phyloP scores from a whole-genome alignment of 2,329 filamentous ascomycete species.

The Colletotrichum costaricense region DNA sequence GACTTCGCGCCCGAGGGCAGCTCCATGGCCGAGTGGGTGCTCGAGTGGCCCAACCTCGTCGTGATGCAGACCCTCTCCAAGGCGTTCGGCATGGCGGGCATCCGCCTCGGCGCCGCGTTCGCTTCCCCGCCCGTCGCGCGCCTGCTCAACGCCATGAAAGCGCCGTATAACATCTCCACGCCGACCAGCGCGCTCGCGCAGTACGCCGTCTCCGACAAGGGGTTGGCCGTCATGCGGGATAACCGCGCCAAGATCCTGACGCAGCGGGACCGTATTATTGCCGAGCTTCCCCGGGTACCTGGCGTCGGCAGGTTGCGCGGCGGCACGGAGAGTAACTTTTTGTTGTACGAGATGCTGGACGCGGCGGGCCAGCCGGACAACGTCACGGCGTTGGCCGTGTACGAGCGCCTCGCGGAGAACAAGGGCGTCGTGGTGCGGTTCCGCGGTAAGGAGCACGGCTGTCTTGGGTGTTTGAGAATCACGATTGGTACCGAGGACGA shows the following conservation, averaged over 20 bases:
- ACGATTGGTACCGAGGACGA: slow-evolving; percentile 93
- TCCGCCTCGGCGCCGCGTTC: slow-evolving; percentile 89
- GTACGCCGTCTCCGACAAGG: slow-evolving; percentile 74
- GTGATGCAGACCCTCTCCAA: slow-evolving; percentile 99
- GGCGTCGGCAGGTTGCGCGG: slow-evolving; percentile 87
- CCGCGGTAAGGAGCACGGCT: slow-evolving; percentile 91
- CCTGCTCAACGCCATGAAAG: slow-evolving; percentile 92
- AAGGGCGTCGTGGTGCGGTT: slow-evolving; percentile 94
- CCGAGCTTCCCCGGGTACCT: slow-evolving; percentile 77
- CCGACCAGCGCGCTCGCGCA: slow-evolving; percentile 86
- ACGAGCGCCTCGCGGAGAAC: slow-evolving; percentile 85
- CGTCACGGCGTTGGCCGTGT: slow-evolving; percentile 79
- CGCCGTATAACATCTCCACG: slow-evolving; percentile 94
- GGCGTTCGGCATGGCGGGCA: slow-evolving; percentile 94
- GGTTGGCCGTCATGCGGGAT: slow-evolving; percentile 77
- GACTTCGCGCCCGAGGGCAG: slow-evolving; percentile 85
- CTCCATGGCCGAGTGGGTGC: slow-evolving; percentile 90
- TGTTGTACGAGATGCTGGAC: slow-evolving; percentile 90
- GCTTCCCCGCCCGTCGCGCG: slow-evolving; percentile 78
- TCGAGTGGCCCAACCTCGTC: slow-evolving; percentile 93
- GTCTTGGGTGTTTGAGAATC: slow-evolving; percentile 87
- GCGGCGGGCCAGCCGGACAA: slow-evolving; percentile 81
- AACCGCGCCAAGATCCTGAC: slow-evolving; percentile 77
- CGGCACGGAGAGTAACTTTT: slow-evolving; percentile 85
- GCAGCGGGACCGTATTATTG: slow-evolving; percentile 82